Evolutionary conservation across 2,329 filamentous ascomycete species (phyloP), one percentile per base, ranked within the genome.

Genomic region (Colletotrichum magnum): DNA sequence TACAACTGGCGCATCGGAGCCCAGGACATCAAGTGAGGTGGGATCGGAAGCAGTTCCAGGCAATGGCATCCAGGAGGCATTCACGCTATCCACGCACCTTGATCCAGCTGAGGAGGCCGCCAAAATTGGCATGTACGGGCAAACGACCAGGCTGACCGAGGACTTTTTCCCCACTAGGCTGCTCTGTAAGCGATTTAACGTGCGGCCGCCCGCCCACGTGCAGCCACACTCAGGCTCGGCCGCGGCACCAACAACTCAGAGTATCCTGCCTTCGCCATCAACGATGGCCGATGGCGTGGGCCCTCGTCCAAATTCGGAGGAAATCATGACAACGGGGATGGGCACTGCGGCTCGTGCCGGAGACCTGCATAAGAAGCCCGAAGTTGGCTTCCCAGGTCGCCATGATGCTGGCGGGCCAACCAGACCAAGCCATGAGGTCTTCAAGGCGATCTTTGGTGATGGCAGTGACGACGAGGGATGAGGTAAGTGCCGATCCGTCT

Each of bases 171-270:
- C 96, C 1, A 91, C 92, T 1, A 86, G 94, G 63, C 81, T 99
- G 48, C 81, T 98, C n/a, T 98, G 95, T 82, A 99, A 98, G 79
- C 88, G 96, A 9, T 97, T 99, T 81, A 94, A 94, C 74, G 92
- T 98, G n/a, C 90, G 87, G 69, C 89, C 92, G 9, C 94, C 95
- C 0, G 86, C 87, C 10, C 88, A 94, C 78, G 89, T 92, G 39
- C 87, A 88, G 74, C 81, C 85, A 41, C 87, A 91, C 50, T 79
- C 85, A 0, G 83, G 78, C 65, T 58, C 57, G 5, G 24, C 48
- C 4, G 12, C 4, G 9, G 15, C 32, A 16, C 41, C 45, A n/a
- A 52, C 61, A 24, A 39, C 15, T 45, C 56, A 12, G 24, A 54
- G 45, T 6, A 10, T 7, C 26, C 10, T 13, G 28, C 26, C 28